Evolutionary conservation across 1,139 yeast genomes (phyloP), one percentile per base, ranked within the genome.

Genomic region (Starmera stellimalicola): DNA sequence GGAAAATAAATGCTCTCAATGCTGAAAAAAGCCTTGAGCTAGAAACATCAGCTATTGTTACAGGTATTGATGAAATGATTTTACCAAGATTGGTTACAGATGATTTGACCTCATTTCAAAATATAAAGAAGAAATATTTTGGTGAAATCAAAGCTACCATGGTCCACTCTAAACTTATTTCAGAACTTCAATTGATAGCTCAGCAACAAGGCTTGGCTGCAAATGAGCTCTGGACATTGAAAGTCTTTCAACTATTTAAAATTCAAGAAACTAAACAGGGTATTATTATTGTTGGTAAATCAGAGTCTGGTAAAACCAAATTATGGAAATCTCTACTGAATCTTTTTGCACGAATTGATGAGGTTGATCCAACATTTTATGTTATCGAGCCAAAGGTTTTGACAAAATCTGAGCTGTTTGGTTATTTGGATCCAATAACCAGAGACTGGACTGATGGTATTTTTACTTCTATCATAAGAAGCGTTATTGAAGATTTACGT

Each of bases 371-470:
- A 33, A 48, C 62, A 1, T 47, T 54, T 3, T 68, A 68, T 42
- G 57, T 63, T 2, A 69, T 91, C 30, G 94, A 87, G 50, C 78
- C 95, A 4, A 87, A 85, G 48, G 82, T 81, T 1, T 47, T 83
- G 42, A 54, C 71, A 0, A 91, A 88, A 48, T 74, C 68, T 7
- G 63, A 68, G 1, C 58, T 91, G 2, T 85, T 72, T 52, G 98
- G 98, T 1, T 48, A 55, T 3, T 56, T 87, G 24, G 94, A 88
- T 47, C 53, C 69, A 1, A 68, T 84, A 0, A 88, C 97, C 0
- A 63, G 94, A 23, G 97, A 88, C 39, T 91, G 97, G 97, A 71
- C 70, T 1, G 98, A 91, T 58, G 98, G 98, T 9, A 52, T 88
- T 10, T 70, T 91, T 34, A 83, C 95, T 0, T 55, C 72, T 11